phyloP scores from a whole-genome alignment of 805 yeast species.

The Yamadazyma scolyti region DNA sequence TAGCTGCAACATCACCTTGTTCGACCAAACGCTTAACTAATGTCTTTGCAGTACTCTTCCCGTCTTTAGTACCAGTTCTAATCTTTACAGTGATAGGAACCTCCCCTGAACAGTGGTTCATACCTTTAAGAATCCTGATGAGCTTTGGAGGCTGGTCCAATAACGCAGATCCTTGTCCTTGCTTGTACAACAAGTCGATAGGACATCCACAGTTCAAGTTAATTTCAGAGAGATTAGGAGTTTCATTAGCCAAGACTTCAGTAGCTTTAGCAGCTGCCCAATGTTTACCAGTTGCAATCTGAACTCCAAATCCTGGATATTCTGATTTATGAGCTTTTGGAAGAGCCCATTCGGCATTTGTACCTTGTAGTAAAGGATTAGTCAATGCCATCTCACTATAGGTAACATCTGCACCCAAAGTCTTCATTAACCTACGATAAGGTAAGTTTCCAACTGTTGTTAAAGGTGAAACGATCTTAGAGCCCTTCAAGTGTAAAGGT shows the following conservation, averaged over 20 bases:
- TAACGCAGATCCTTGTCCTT: slow-evolving; percentile 94
- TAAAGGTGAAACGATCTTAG: slow-evolving; percentile 89
- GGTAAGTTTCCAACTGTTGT: slow-evolving; percentile 98
- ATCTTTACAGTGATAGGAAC: slow-evolving; percentile 89
- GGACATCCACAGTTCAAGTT: slow-evolving; percentile 98
- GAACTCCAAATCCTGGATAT: slow-evolving; percentile 87
- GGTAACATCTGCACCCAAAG: slow-evolving; percentile 88
- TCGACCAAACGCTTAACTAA: slow-evolving; percentile 67
- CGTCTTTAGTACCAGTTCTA: slow-evolving; percentile 86
- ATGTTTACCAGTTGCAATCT: slow-evolving; percentile 84
- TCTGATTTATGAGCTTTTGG: slow-evolving; percentile 85
- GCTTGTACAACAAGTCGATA: slow-evolving; percentile 86
- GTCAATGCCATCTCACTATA: slow-evolving; percentile 94
- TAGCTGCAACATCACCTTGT: slow-evolving; percentile 83
- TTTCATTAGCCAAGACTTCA: slow-evolving; percentile 63
- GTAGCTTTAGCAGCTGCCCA: slow-evolving; percentile 94
- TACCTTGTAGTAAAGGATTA: slow-evolving; percentile 82
- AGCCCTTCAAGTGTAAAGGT: slow-evolving; percentile 58
- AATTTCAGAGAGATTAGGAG: slow-evolving; percentile 68
- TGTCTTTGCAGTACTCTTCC: slow-evolving; percentile 80
- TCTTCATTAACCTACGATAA: slow-evolving; percentile 86
- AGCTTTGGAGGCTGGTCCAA: slow-evolving; percentile 85
- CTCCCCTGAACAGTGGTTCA: slow-evolving; percentile 87
- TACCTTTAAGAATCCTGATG: slow-evolving; percentile 74
- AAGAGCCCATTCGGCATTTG: slow-evolving; percentile 95